Base-by-base conservation (phyloP, 768 basidiomycete species). In the Lactifluus piperatus region DNA sequence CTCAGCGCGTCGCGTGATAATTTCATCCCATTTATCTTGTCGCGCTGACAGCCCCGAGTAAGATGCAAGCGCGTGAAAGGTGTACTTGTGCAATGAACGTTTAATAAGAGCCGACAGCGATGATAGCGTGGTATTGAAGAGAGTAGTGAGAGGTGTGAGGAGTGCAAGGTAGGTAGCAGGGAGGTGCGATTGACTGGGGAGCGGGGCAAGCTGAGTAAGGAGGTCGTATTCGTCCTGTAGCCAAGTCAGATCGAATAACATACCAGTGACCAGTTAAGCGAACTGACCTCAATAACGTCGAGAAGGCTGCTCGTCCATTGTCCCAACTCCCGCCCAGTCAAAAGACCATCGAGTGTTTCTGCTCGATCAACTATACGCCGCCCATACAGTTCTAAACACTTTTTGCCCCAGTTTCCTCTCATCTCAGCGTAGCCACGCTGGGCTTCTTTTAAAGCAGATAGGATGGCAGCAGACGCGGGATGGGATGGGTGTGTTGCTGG, bases 351-450 rank as follows among this genome's bases (percentile, higher is more conserved):
- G 8, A 83, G 74, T 0, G 79, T 85, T 57, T 89, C 87, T 1
- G 85, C 83, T 13, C 87, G 73, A 34, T 88, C 87, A 1, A 90
- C 73, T 9, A 86, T 75, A 9, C 86, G 75, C 64, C 84, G 85
- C 2, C 81, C 86, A 63, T 84, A 83, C 7, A 75, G 75, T 66
- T 92, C 91, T 22, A 91, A 69, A 54, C 88, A 86, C 66, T 85
- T 89, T 61, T 79, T 79, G 43, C 76, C 78, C 91, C 91, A 92
- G 13, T 75, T 77, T 11, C 89, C 88, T 27, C 91, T 80, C 88
- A 92, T 92, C 64, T 91, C 89, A 0, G 88, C 90, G 62, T 88
- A 91, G 1, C 90, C 90, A 56, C 78, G 77, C 70, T 90, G 88
- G 6, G 88, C 88, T 20, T 92, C 90, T 66, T 77, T 82, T 8